phyloP scores from a whole-genome alignment of 192 early-diverging fungal species.

The Rhizoclosmatium globosum region DNA sequence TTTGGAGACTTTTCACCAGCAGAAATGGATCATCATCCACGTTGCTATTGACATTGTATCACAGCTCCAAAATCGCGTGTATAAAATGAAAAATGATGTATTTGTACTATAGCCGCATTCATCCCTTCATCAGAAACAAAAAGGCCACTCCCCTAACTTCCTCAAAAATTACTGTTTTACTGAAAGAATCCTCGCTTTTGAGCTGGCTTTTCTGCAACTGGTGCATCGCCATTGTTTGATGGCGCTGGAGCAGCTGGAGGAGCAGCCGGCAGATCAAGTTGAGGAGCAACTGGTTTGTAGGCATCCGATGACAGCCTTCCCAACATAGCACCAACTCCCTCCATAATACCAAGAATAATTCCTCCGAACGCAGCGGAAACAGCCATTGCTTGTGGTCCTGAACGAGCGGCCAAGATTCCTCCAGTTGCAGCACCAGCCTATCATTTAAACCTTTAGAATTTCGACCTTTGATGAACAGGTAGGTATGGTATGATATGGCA shows the following conservation, averaged over 20 bases:
- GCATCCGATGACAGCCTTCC: conserved; percentile 54
- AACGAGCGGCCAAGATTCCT: conserved; percentile 91
- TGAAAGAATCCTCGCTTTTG: conserved; percentile 34
- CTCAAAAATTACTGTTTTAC: not conserved
- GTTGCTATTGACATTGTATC: too few species aligned
- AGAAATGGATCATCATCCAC: too few species aligned
- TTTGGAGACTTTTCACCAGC: too few species aligned
- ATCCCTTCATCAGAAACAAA: too few species aligned
- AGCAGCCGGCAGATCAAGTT: conserved; percentile 26
- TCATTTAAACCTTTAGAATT: conserved; percentile 39
- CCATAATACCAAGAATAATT: conserved; percentile 91
- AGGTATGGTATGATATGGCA: too few species aligned
- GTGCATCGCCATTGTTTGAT: not conserved
- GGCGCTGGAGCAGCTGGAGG: conserved; percentile 6
- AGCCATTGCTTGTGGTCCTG: conserved; percentile 78
- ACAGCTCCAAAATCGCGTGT: too few species aligned
- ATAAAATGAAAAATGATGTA: too few species aligned
- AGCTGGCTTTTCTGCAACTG: not conserved
- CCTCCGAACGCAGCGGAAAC: conserved; percentile 93
- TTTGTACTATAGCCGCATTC: too few species aligned
- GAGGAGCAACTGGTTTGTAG: conserved; percentile 38
- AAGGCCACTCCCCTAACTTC: too few species aligned
- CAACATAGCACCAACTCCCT: conserved; percentile 90
- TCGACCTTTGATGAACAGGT: not conserved
- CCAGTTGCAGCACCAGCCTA: conserved; percentile 92